These are phyloP conservation scores for Leishmania mexicana DNA, from an alignment of 208 protist species.

Conservation along the genomic window DNA sequence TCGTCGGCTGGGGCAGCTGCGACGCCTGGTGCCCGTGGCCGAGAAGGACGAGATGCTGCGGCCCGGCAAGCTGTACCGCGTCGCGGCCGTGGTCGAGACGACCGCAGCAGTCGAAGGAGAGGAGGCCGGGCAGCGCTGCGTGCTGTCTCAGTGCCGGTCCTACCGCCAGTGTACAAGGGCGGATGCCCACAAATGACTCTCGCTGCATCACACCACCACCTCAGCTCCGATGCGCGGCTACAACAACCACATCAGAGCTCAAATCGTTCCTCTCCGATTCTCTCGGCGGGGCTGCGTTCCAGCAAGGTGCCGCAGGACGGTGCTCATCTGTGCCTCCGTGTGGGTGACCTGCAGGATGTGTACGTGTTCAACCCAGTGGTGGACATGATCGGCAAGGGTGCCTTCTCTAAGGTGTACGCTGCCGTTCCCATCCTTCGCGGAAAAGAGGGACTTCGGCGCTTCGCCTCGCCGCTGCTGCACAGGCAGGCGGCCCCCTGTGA, in stretches of 20 bases:
- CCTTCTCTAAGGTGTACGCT: conserved; percentile 81
- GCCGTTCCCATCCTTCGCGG: conserved; percentile 65
- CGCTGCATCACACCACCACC: conserved; percentile 1
- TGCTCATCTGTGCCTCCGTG: conserved; percentile 41
- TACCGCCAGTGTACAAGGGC: conserved; percentile 34
- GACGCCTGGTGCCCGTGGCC: not conserved
- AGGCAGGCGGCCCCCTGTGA: not conserved
- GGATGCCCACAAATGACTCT: conserved; percentile 15
- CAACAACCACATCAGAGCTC: not conserved
- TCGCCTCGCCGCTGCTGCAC: not conserved
- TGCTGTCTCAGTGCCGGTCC: conserved; percentile 48
- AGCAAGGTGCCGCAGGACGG: conserved; percentile 4
- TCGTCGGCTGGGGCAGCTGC: not conserved
- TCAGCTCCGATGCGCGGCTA: not conserved
- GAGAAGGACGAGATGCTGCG: not conserved
- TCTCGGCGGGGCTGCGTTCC: conserved; percentile 10
- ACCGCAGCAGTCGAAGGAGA: not conserved
- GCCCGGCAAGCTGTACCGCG: not conserved
- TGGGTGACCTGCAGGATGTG: conserved; percentile 70
- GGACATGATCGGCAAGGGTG: conserved; percentile 69
- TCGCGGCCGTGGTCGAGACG: not conserved
- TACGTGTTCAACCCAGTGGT: conserved; percentile 77
- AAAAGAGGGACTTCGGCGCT: conserved; percentile 19
- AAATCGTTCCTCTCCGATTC: not conserved
- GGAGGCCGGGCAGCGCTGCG: conserved; percentile 20